Evolutionary conservation across 2,329 filamentous ascomycete genomes (phyloP).

Genomic region (Penicillium sp.): DNA sequence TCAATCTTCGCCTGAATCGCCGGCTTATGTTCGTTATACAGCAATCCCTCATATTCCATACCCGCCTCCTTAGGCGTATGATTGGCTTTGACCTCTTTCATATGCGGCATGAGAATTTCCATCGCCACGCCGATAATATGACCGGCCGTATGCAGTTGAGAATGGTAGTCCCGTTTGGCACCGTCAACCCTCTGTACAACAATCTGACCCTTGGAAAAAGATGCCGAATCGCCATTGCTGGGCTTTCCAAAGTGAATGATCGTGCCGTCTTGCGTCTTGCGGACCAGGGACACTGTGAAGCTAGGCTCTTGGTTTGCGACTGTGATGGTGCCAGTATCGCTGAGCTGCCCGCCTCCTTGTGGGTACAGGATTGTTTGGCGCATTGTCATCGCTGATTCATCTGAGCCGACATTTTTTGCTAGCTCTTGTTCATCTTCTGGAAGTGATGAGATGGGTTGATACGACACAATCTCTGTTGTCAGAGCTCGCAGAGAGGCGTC

Average conservation of each 20-base stretch:
- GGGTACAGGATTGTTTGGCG: constrained; percentile 31
- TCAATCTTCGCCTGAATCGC: constrained; percentile 30
- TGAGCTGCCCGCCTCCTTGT: constrained; percentile 29
- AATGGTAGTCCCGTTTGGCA: constrained; percentile 29
- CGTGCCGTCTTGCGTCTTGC: constrained; percentile 23
- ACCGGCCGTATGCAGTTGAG: constrained; percentile 32
- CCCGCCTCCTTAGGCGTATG: constrained; percentile 29
- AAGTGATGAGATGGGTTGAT: constrained; percentile 20
- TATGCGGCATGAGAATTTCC: constrained; percentile 23
- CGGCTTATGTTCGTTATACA: constrained; percentile 31
- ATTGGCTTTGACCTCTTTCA: constrained; percentile 32
- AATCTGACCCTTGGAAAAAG: constrained; percentile 15
- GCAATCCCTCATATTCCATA: constrained; percentile 30
- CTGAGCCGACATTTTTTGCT: constrained; percentile 16
- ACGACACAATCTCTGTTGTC: constrained; percentile 23
- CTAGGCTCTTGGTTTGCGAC: constrained; percentile 5
- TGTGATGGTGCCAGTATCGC: constrained; percentile 26
- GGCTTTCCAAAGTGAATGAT: constrained; percentile 29
- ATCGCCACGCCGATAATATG: constrained; percentile 32
- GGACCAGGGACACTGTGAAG: constrained; percentile 28
- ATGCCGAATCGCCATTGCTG: background rate
- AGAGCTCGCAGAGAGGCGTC: constrained; percentile 22
- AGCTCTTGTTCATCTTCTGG: constrained; percentile 20
- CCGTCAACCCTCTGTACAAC: constrained; percentile 26
- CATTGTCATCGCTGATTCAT: constrained; percentile 22